Base-by-base conservation (phyloP, 1,139 yeast genomes). In the Taiozyma sp. region DNA sequence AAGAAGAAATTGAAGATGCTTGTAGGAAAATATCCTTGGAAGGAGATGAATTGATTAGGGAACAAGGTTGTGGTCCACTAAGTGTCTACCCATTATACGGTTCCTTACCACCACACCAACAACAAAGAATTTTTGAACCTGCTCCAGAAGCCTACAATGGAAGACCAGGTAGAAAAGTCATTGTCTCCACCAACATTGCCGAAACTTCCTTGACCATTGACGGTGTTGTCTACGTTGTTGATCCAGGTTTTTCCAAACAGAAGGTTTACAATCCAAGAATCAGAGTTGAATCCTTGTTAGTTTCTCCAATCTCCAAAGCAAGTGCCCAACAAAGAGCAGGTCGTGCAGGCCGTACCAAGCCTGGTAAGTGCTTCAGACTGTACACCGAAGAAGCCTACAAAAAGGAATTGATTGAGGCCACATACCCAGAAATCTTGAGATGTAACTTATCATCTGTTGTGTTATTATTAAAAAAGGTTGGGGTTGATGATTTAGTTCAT, bases 321-420 rank as follows among this genome's bases (percentile, higher is more conserved):
- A 84, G 95, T 49, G 97, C 99, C 1, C 97, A 91, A 69, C 99
- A 93, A 71, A 81, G 99, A 72, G 98, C 99, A 34, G 99, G 99
- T 79, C 90, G 99, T 80, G 99, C 99, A 52, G 99, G 99, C 75
- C 95, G 99, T 81, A 93, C 99, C 6, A 81, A 96, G 65, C 98
- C 99, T 9, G 99, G 99, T 66, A 93, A 93, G 68, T 91, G 98
- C 71, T 93, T 91, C 79, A 79, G 99, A 64, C 76, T 93, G 52
- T 93, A 93, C 70, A 93, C 99, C 1, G 98, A 93, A 66, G 97
- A 90, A 63, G 98, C 99, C 2, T 93, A 88, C 76, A 83, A 90
- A 65, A 87, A 89, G 66, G 98, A 93, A 68, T 77, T 93, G 62
- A 88, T 89, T 57, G 97, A 91, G 64, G 98, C 95, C 68, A 86